Percentiles rank a stretch among this genome's conserved stretches.
Conservation (phyloP, 2,329 filamentous ascomycete genomes). For the Cadophora malorum region DNA sequence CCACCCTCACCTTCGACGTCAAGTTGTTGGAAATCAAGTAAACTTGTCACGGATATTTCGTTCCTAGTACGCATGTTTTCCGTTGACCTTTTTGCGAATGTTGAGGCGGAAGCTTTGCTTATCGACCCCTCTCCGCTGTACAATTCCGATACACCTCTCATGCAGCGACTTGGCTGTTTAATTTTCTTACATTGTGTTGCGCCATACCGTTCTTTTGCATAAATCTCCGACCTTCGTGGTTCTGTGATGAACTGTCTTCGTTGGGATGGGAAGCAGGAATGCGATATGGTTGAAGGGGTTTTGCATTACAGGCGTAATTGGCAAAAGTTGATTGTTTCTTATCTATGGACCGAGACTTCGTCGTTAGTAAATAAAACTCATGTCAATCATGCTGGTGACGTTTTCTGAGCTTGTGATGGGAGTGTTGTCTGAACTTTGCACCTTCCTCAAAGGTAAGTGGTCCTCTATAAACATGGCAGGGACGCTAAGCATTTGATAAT, state of each 20-base stretch:
- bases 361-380: conserved; percentile 35
- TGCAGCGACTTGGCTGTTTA: conserved; percentile 29
- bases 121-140: conserved; percentile 41
- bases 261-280: conserved; percentile 38
- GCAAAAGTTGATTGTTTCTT: conserved; percentile 38
- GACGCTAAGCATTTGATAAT: background rate
- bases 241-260: conserved; percentile 41
- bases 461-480: conserved; percentile 7
- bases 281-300: conserved; percentile 44
- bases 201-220: conserved; percentile 40
- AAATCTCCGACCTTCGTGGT: conserved; percentile 44
- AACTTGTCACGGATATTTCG: conserved; percentile 39
- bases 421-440: background rate
- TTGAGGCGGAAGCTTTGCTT: conserved; percentile 30
- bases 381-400: background rate
- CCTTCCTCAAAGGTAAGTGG: background rate
- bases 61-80: conserved; percentile 19
- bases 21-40: conserved; percentile 87
- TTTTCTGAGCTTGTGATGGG: background rate
- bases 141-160: conserved; percentile 38
- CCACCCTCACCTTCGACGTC: conserved; percentile 89
- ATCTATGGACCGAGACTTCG: conserved; percentile 15
- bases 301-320: conserved; percentile 44
- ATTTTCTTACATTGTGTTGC: conserved; percentile 32
- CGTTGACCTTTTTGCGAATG: conserved; percentile 30